Base-by-base conservation (phyloP, 1,139 yeast genomes). In the Suhomyces chickasaworum region DNA sequence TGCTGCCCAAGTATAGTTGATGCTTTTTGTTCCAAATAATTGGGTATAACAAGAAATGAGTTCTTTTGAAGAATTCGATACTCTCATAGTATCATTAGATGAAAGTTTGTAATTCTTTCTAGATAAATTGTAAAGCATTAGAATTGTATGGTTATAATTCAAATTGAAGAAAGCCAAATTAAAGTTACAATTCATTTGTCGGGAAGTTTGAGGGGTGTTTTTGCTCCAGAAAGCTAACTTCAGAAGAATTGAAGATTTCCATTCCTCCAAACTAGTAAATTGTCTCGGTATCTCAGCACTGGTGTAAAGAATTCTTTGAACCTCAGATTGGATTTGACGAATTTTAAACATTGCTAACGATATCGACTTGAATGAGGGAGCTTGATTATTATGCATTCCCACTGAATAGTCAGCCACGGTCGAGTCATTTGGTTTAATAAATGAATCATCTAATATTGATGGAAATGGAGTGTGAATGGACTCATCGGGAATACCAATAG, bases 1-100 rank as follows among this genome's bases (percentile, higher is more conserved):
- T 0, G 95, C 95, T 1, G 91, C 93, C 97, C 97, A 90, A 0
- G 97, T 89, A 65, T 87, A 90, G 62, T 89, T 89, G 51, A 89
- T 77, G 39, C 80, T 73, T 54, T 80, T 80, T 29, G 75, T 75
- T 17, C 69, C 65, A 53, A 79, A 79, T 37, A 89, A 68, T 42
- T 77, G 79, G 39, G 77, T 69, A 61, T 88, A 90, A 37, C 83
- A 77, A 38, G 74, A 70, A 45, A 89, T 84, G 35, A 89, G 77
- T 38, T 83, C 84, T 53, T 78, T 79, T 1, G 95, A 80, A 1
- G 91, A 80, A 23, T 78, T 81, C 15, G 80, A 77, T n/a, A 88
- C 80, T 38, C 77, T 75, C 23, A 71, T 55, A 53, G 80, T 79
- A 42, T 88, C 88, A 9, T 73, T 72, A 4, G 68, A 65, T 12